Conservation (phyloP, 1,284 basidiomycete species). For the Vanrija sp. region DNA sequence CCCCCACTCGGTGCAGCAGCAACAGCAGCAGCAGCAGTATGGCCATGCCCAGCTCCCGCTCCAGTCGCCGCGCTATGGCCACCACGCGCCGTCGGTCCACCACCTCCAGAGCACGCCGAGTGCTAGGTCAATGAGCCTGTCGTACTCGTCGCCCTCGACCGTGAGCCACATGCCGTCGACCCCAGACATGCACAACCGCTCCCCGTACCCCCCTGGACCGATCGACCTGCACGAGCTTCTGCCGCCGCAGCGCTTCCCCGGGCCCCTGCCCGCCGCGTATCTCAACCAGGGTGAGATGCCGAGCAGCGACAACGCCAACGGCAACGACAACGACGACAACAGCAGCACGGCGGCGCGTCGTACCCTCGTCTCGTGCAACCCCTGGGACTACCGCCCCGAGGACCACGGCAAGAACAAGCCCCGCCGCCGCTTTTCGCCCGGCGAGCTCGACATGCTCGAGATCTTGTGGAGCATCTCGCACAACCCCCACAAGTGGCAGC, state of each 20-base stretch:
- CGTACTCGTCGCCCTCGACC: constrained; percentile 15
- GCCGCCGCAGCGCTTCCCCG: constrained; percentile 16
- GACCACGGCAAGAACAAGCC: constrained; percentile 24
- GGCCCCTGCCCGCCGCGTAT: constrained; percentile 15
- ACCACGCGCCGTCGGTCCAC: constrained; percentile 5
- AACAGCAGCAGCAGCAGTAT: neutral
- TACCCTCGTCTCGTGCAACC: constrained; percentile 19
- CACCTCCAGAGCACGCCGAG: constrained; percentile 12
- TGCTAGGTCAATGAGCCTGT: constrained; percentile 7
- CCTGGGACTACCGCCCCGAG: constrained; percentile 21
- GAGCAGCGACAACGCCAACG: constrained; percentile 3
- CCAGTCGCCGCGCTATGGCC: constrained; percentile 8
- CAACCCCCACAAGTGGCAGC: constrained; percentile 25
- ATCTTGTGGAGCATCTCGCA: constrained; percentile 22
- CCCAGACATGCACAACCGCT: constrained; percentile 10
- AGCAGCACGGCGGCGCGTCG: constrained; percentile 10
- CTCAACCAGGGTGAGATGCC: constrained; percentile 21
- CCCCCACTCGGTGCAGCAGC: constrained; percentile 2
- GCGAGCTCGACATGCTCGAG: constrained; percentile 23
- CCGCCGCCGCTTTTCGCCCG: constrained; percentile 19
- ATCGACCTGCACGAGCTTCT: constrained; percentile 20
- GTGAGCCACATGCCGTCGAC: constrained; percentile 21
- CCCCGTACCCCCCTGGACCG: constrained; percentile 15
- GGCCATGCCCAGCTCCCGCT: neutral
- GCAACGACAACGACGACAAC: constrained; percentile 2